These are phyloP conservation scores for Sporobolomyces pararoseus DNA, from an alignment of 768 basidiomycete genomes.

Conservation along the genomic window DNA sequence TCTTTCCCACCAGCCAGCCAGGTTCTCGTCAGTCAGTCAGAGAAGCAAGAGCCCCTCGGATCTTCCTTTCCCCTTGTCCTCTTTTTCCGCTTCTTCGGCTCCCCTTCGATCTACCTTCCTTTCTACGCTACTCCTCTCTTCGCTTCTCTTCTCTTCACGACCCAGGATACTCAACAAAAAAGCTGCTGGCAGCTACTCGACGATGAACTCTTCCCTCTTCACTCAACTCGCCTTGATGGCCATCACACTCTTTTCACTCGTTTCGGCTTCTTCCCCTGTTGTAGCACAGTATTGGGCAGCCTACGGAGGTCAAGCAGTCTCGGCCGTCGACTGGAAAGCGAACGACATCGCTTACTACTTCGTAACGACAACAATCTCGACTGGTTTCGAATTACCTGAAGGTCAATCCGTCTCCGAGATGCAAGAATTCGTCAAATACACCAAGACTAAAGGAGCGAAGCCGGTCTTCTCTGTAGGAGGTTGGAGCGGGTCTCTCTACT, in stretches of 20 bases:
- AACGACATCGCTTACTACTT: slow-evolving; percentile 32
- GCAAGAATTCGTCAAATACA: slow-evolving; percentile 15
- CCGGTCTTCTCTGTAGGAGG: slow-evolving; percentile 85
- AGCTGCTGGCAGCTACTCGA: slow-evolving; percentile 6
- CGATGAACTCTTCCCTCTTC: neutral
- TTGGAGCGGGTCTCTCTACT: slow-evolving; percentile 77
- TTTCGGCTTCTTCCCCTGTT: slow-evolving; percentile 7
- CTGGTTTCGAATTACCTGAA: slow-evolving; percentile 16
- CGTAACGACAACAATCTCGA: slow-evolving; percentile 25
- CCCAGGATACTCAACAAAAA: neutral
- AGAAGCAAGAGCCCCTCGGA: no score
- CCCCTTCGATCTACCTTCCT: neutral
- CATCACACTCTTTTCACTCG: neutral
- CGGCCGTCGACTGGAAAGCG: slow-evolving; percentile 4
- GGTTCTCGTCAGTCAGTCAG: no score
- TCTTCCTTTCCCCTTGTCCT: neutral
- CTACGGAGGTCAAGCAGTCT: slow-evolving; percentile 1
- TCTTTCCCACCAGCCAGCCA: no score
- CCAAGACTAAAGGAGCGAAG: slow-evolving; percentile 45
- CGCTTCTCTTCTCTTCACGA: neutral
- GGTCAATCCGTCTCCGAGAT: slow-evolving; percentile 12
- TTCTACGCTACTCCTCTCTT: neutral
- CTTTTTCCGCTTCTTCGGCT: neutral
- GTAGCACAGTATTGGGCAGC: slow-evolving; percentile 35
- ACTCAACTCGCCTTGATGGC: slow-evolving; percentile 46